Evolutionary conservation across 257 asterid species (phyloP).

Genomic region (Solanum bulbocastanum): DNA sequence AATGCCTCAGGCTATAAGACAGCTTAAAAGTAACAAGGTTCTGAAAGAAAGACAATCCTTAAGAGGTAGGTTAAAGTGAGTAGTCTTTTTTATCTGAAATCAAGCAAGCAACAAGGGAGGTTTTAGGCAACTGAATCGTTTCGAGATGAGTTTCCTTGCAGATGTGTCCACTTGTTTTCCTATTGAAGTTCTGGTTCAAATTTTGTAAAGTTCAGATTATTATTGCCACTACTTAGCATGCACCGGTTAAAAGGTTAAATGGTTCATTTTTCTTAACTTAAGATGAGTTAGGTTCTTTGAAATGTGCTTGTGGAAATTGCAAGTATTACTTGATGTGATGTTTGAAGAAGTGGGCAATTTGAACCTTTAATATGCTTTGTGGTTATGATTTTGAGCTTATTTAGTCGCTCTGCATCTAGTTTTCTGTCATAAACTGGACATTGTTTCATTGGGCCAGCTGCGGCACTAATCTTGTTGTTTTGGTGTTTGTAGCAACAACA

Average conservation of each 20-base stretch:
- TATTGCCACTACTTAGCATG: not conserved
- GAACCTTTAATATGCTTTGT: not conserved
- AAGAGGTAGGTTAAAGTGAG: not conserved
- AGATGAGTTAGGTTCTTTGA: not conserved
- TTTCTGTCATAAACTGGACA: not conserved
- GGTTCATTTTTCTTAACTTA: not conserved
- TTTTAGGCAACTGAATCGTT: not conserved
- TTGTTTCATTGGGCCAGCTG: not conserved
- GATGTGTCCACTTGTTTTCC: not conserved
- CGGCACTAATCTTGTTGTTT: conserved; percentile 29
- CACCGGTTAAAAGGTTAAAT: not conserved
- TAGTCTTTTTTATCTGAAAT: not conserved
- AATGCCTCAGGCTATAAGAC: not conserved
- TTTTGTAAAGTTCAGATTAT: not conserved
- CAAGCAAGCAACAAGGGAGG: not conserved
- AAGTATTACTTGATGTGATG: not conserved
- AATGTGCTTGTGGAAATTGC: not conserved
- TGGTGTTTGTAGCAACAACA: conserved; percentile 83
- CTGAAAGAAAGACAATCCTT: not conserved
- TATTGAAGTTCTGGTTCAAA: not conserved
- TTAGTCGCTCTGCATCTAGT: not conserved
- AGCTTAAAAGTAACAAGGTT: not conserved
- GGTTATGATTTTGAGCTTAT: not conserved
- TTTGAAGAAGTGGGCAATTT: not conserved
- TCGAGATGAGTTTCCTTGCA: not conserved